Evolutionary conservation across 352 stramenopile species (phyloP), one percentile per base, ranked within the genome.

Genomic region (Pythium periplocum): DNA sequence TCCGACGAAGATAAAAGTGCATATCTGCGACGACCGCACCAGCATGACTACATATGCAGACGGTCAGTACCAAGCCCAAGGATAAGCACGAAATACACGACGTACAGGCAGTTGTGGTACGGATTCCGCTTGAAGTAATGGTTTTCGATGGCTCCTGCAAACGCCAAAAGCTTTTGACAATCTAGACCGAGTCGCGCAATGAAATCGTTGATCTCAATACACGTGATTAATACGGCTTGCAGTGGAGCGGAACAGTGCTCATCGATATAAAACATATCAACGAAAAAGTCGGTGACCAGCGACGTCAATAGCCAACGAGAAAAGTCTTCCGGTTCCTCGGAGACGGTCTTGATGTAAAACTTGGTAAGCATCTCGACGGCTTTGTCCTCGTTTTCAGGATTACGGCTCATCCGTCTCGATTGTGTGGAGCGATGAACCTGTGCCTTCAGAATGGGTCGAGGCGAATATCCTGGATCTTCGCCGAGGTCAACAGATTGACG

Each of bases 251-350:
- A 39, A 45, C 68, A 85, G 4, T 63, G 62, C 48, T 81, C 55
- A 7, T 82, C 72, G 10, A 89, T 62, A 48, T 79, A 71, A 37
- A 87, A 81, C 17, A 87, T 82, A 55, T 87, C 76, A 9, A 87
- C 56, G 49, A 73, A 80, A 43, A 84, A 83, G 38, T 80, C 60
- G 49, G 83, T 76, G 35, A 74, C 69, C 37, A 86, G 59, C 34
- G 70, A 69, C 46, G 80, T 65, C 17, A 86, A 59, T 12, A 86
- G 58, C 73, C 75, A 86, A 1, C 38, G 51, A 3, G 73, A 75
- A 36, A 84, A 53, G 26, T 75, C 66, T 7, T 73, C 66, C 17
- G 49, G 59, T 41, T 69, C 58, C 4, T 60, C 55, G 26, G 46
- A 45, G 38, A 76, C 34, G 12, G 34, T 31, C 39, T 55, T 56